A percentile compares a stretch with the other conserved stretches of the same genome.
Conservation (phyloP, 1,284 basidiomycete species). For the Lentinula novae-zelandiae region DNA sequence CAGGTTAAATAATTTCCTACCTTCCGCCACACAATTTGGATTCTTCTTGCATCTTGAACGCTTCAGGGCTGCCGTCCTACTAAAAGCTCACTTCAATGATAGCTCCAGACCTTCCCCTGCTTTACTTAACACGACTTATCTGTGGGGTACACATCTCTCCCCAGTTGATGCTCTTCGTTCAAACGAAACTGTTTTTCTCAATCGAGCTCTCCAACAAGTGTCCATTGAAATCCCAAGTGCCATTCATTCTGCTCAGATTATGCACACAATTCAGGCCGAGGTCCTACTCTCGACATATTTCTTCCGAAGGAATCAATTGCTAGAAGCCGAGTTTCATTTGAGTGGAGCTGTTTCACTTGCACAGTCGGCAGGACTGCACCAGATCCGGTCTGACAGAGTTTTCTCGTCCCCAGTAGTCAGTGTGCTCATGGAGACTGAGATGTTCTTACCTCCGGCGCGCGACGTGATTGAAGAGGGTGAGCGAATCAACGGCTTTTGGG, state of each 20-base stretch:
- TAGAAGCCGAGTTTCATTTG: constrained; percentile 33
- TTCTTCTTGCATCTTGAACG: constrained; percentile 24
- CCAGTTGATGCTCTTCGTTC: constrained; percentile 16
- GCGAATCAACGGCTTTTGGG: constrained; percentile 35
- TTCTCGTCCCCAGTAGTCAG: not conserved
- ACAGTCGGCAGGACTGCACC: constrained; percentile 29
- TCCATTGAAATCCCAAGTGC: constrained; percentile 16
- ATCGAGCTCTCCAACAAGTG: constrained; percentile 22
- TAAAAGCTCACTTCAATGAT: constrained; percentile 16
- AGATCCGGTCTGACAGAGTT: constrained; percentile 20
- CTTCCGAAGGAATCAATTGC: constrained; percentile 27
- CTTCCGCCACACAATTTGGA: constrained; percentile 19
- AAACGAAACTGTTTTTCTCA: constrained; percentile 23
- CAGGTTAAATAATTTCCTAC: constrained; percentile 22
- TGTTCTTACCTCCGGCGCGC: not conserved
- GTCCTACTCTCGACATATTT: constrained; percentile 33
- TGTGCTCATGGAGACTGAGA: constrained; percentile 1
- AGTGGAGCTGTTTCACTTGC: constrained; percentile 29
- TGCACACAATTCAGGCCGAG: constrained; percentile 34
- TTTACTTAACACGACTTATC: constrained; percentile 26
- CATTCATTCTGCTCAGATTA: constrained; percentile 19
- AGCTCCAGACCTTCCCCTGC: constrained; percentile 23
- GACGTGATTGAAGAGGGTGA: constrained; percentile 32
- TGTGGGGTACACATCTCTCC: constrained; percentile 25
- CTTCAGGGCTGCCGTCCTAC: constrained; percentile 14